Evolutionary conservation across 176 grass and related monocot species (phyloP).

Genomic region (Juncus effusus): DNA sequence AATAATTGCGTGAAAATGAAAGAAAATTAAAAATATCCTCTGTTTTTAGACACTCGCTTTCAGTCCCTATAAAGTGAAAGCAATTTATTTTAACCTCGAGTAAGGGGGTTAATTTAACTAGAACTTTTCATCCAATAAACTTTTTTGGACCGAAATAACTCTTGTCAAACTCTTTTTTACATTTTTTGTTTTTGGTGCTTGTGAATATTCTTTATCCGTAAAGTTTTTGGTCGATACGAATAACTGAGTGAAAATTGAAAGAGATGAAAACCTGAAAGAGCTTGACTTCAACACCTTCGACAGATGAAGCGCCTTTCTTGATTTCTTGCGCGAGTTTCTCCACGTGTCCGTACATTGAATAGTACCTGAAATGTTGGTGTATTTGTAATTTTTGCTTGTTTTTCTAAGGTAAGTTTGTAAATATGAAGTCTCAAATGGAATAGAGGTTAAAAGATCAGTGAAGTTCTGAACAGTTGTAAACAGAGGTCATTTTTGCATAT

Average conservation of each 20-base stretch:
- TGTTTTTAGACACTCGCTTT: too few species aligned
- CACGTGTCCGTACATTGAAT: constrained; percentile 81
- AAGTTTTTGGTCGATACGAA: not conserved
- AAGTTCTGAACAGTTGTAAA: too few species aligned
- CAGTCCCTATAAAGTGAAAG: too few species aligned
- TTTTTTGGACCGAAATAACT: not conserved
- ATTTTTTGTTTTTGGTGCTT: constrained; percentile 1
- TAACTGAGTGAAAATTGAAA: not conserved
- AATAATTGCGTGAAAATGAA: too few species aligned
- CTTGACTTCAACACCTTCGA: constrained; percentile 48
- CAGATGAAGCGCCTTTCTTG: constrained; percentile 48
- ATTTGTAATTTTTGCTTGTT: not conserved
- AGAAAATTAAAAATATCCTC: too few species aligned
- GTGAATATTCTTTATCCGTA: not conserved
- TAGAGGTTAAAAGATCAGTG: too few species aligned
- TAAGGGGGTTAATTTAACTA: too few species aligned
- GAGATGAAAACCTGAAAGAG: constrained; percentile 51
- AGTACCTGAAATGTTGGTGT: constrained; percentile 32
- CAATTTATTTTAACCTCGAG: too few species aligned
- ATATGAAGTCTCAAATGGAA: too few species aligned
- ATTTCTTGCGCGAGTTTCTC: constrained; percentile 70
- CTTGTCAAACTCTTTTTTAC: not conserved
- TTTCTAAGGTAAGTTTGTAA: not conserved
- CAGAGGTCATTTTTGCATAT: too few species aligned
- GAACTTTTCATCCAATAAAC: too few species aligned